Evolutionary conservation across 495 filamentous ascomycete species (phyloP).

Genomic region (Penicillium longicatenatum): DNA sequence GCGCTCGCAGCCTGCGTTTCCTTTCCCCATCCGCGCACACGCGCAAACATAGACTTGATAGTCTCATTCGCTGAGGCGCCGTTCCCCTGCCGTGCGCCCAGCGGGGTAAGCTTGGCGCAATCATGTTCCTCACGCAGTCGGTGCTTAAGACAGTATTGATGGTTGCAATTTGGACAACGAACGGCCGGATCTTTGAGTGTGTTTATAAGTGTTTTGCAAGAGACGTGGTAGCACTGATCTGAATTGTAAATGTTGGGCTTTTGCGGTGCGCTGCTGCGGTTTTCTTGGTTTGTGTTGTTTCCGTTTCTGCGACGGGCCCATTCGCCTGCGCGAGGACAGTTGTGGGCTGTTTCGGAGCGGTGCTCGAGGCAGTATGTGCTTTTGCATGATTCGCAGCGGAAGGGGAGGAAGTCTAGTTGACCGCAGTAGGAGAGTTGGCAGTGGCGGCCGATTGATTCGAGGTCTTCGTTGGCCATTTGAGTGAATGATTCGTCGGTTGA

Average conservation of each 20-base stretch:
- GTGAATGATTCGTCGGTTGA: constrained; percentile 43
- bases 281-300: constrained; percentile 19
- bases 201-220: constrained; percentile 85
- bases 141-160: constrained; percentile 90
- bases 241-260: constrained; percentile 63
- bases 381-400: constrained; percentile 86
- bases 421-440: constrained; percentile 91
- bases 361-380: constrained; percentile 93
- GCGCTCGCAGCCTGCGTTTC: constrained; percentile 55
- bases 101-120: constrained; percentile 69
- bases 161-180: constrained; percentile 76
- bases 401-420: constrained; percentile 94
- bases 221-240: constrained; percentile 69
- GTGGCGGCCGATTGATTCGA: constrained; percentile 82
- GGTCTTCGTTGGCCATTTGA: constrained; percentile 65
- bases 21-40: constrained; percentile 67
- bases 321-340: constrained; percentile 77
- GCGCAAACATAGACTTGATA: constrained; percentile 61
- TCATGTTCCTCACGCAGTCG: constrained; percentile 85
- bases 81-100: constrained; percentile 55
- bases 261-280: constrained; percentile 29
- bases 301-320: constrained; percentile 72
- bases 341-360: constrained; percentile 82
- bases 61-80: constrained; percentile 40
- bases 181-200: constrained; percentile 77